Base-by-base conservation (phyloP, 805 yeast species). In the Tetrapisispora arboricola region DNA sequence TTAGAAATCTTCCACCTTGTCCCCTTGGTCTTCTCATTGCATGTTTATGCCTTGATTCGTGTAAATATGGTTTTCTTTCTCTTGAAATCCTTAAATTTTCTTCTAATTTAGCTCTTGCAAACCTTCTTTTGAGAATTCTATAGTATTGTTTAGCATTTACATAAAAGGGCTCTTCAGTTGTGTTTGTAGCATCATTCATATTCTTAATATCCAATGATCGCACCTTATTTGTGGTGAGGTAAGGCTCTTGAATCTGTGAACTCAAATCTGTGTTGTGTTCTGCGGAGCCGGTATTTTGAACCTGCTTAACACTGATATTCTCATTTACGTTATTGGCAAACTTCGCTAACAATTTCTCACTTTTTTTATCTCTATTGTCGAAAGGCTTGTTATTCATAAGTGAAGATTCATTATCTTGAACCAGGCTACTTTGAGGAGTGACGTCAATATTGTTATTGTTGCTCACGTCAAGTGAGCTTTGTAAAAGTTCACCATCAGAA, bases 1-100 rank as follows among this genome's bases (percentile, higher is more conserved):
- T 92, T 44, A 92, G 65, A 51, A 92, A 92, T 45, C 99, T 71
- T 6, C 99, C 99, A 25, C 98, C 98, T 65, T 92, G 97, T 21
- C 99, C 99, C 52, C 99, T 76, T 13, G 98, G 97, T 60, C 99
- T 75, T 58, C 97, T 75, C 98, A 92, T 92, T 3, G 99, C 99
- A 61, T 92, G 99, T 60, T 92, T 90, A 61, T 92, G 99, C 53
- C 99, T 73, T 16, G 96, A 85, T 63, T 92, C 98, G 58, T 92
- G 99, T 18, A 40, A 26, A 25, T 38, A 92, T 63, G 61, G 94
- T 90, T 11, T 97, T 96, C 58, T 82, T 81, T 53, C 97, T 76
- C 15, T 94, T 94, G 47, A 95, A 74, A 15, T 92, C 88, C 85
- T 82, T 47, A 90, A 71, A 33, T 78, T 76, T 57, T 92, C 97